Percentiles rank a stretch among this genome's conserved stretches.
These are phyloP conservation scores for Coemansia sp. DNA, from an alignment of 192 early-diverging fungal genomes.

Conservation along the genomic window DNA sequence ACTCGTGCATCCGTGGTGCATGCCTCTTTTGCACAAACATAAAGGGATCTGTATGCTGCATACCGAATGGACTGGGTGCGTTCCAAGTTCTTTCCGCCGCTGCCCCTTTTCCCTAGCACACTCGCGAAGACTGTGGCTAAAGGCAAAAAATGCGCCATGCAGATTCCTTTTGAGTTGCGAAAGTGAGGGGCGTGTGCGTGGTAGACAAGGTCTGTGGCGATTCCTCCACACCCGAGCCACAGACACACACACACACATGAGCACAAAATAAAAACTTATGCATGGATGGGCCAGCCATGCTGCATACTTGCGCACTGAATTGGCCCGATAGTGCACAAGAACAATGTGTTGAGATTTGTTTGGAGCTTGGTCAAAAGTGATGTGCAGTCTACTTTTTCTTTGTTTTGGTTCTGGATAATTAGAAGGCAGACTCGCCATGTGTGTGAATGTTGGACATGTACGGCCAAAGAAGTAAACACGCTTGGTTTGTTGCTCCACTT, in stretches of 20 bases:
- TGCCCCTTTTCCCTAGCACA: not conserved
- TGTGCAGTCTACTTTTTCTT: not conserved
- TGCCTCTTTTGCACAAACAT: not conserved
- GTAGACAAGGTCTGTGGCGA: constrained; percentile 4
- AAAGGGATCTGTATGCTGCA: constrained; percentile 8
- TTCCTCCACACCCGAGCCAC: constrained; percentile 7
- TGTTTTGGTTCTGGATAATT: not conserved
- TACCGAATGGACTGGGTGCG: not conserved
- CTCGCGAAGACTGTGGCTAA: not conserved
- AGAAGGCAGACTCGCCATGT: not conserved
- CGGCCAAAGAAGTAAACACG: not conserved
- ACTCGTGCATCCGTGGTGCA: not conserved
- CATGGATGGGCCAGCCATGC: constrained; percentile 1
- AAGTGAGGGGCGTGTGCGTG: not conserved
- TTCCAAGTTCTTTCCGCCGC: not conserved
- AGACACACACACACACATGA: not conserved
- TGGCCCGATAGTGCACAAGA: not conserved
- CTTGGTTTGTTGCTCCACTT: not conserved
- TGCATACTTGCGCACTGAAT: not conserved
- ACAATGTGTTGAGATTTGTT: not conserved
- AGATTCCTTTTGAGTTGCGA: not conserved
- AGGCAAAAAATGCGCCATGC: not conserved
- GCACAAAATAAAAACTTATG: not conserved
- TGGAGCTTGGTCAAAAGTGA: constrained; percentile 1
- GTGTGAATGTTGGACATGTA: not conserved